Conservation (phyloP, 768 basidiomycete species). For the Mycena crocata region DNA sequence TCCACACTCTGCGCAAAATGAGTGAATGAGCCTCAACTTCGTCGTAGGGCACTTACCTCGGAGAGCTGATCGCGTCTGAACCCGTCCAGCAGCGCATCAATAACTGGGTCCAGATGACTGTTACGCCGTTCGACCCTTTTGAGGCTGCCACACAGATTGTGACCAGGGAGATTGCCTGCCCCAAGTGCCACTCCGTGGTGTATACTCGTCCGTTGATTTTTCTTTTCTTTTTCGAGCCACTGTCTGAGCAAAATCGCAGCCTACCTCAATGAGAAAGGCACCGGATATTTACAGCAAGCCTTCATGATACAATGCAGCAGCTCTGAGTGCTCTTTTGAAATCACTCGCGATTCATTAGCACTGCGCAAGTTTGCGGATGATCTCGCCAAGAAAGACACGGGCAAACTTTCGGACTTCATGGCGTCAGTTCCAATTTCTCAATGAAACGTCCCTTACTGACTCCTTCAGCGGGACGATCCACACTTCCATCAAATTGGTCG, state of each 20-base stretch:
- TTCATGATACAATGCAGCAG: conserved; percentile 51
- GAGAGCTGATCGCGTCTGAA: conserved; percentile 14
- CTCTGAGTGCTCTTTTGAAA: conserved; percentile 47
- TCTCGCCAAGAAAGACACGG: conserved; percentile 40
- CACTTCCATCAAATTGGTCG: conserved; percentile 38
- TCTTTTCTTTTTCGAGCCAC: not conserved
- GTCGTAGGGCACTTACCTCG: conserved; percentile 5
- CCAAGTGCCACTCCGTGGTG: conserved; percentile 37
- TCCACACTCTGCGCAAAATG: not conserved
- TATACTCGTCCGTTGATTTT: conserved; percentile 40
- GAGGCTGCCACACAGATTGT: conserved; percentile 20
- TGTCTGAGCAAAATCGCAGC: conserved; percentile 42
- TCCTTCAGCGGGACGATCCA: conserved; percentile 49
- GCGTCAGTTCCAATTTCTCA: conserved; percentile 41
- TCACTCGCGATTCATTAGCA: conserved; percentile 56
- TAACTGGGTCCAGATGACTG: conserved; percentile 33
- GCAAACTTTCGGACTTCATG: conserved; percentile 38
- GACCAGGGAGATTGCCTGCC: conserved; percentile 42
- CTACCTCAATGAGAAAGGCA: conserved; percentile 51
- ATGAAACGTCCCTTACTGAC: no score
- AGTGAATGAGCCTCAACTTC: not conserved
- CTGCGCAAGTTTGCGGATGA: conserved; percentile 57
- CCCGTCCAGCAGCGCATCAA: conserved; percentile 25
- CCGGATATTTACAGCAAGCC: conserved; percentile 59
- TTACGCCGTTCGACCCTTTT: conserved; percentile 37